These are phyloP conservation scores for Nidularia pulvinata DNA, from an alignment of 768 basidiomycete species.

Conservation along the genomic window DNA sequence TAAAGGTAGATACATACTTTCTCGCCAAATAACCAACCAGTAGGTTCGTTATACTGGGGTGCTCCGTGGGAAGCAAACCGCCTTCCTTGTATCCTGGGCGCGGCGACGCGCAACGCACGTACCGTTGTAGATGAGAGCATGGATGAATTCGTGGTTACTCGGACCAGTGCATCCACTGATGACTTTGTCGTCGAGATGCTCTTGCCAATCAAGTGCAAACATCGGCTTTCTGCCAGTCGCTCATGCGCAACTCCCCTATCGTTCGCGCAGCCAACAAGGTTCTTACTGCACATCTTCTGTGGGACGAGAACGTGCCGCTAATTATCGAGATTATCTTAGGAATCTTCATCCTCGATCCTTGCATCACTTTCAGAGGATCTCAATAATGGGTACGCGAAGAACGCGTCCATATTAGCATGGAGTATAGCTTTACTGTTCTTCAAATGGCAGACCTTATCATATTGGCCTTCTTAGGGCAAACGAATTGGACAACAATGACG, in stretches of 20 bases:
- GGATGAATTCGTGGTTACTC: conserved; percentile 2
- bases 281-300: not conserved
- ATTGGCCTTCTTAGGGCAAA: not conserved
- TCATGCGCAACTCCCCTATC: not conserved
- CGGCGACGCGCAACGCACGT: conserved; percentile 41
- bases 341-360: not conserved
- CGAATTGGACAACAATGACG: not conserved
- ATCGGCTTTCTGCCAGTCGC: not conserved
- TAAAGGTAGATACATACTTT: too few species aligned
- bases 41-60: conserved; percentile 87
- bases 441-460: not conserved
- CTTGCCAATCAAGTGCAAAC: conserved; percentile 12
- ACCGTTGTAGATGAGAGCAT: conserved; percentile 37
- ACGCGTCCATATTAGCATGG: too few species aligned
- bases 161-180: not conserved
- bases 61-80: conserved; percentile 75
- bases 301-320: too few species aligned
- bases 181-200: conserved; percentile 4
- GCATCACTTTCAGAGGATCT: too few species aligned
- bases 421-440: not conserved
- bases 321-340: not conserved
- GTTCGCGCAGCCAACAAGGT: not conserved
- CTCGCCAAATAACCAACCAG: conserved; percentile 87
- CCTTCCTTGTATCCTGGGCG: conserved; percentile 31
- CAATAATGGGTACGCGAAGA: too few species aligned